A percentile compares a stretch with the other conserved stretches of the same genome.
These are phyloP conservation scores for Medicago truncatula DNA, from an alignment of 306 rosid species.

Conservation along the genomic window MtrunA17r5.0-ANR NC_053048.1:55224501-55225000, in stretches of 20 bases:
- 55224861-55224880: background rate
- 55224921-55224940: background rate
- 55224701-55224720: background rate
- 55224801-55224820: background rate
- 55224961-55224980: background rate
- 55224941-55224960: background rate
- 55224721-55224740: background rate
- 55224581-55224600: background rate
- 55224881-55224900: background rate
- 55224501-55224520: slow-evolving; percentile 53
- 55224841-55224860: background rate
- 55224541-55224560: slow-evolving; percentile 69
- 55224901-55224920: background rate
- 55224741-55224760: no score
- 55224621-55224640: background rate
- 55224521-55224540: slow-evolving; percentile 72
- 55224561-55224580: slow-evolving; percentile 29
- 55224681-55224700: background rate
- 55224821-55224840: background rate
- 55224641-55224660: background rate
- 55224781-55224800: background rate
- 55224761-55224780: no score
- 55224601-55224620: background rate
- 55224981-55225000: no score
- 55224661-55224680: slow-evolving; percentile 2